Percentiles rank a stretch among this genome's conserved stretches.
Conservation (phyloP, 1,284 basidiomycete genomes). For the Fomitopsis pinicola region DNA sequence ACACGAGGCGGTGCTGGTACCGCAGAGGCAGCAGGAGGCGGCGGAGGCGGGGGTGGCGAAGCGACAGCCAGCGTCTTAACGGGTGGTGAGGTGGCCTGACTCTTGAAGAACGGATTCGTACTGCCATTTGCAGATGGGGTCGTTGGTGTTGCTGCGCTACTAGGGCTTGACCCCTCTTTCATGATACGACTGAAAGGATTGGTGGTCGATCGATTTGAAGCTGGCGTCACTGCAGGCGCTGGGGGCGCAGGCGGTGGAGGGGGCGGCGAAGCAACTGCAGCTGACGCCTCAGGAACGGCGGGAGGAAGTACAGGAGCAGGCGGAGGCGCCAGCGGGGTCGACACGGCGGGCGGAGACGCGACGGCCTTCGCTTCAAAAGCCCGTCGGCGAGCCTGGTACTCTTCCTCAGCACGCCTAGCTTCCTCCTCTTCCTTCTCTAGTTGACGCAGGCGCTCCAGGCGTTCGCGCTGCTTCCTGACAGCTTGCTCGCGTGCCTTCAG, state of each 20-base stretch:
- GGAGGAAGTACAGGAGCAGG: conserved; percentile 18
- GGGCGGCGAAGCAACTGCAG: conserved; percentile 24
- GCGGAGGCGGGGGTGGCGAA: conserved; percentile 24
- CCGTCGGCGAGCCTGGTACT: conserved; percentile 14
- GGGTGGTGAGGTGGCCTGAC: conserved; percentile 30
- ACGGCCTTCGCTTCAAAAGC: conserved; percentile 10
- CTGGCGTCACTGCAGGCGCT: conserved; percentile 24
- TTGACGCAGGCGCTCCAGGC: conserved; percentile 57
- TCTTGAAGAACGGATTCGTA: conserved; percentile 62
- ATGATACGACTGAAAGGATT: conserved; percentile 73
- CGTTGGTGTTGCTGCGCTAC: conserved; percentile 28
- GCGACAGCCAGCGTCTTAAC: conserved; percentile 30
- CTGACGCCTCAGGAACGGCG: conserved; percentile 11
- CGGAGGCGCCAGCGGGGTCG: conserved; percentile 26
- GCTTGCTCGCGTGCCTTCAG: conserved; percentile 62
- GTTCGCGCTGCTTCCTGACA: conserved; percentile 61
- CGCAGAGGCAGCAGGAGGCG: neutral
- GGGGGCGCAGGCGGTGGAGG: conserved; percentile 34
- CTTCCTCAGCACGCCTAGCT: conserved; percentile 27
- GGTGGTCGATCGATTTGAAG: conserved; percentile 40
- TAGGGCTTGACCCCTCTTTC: conserved; percentile 41
- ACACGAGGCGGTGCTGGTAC: conserved; percentile 13
- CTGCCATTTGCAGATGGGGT: conserved; percentile 31
- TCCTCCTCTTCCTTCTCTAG: conserved; percentile 76
- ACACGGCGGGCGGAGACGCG: conserved; percentile 8